Base-by-base conservation (phyloP, 2,329 filamentous ascomycete genomes). In the Trichoderma harzianum region DNA sequence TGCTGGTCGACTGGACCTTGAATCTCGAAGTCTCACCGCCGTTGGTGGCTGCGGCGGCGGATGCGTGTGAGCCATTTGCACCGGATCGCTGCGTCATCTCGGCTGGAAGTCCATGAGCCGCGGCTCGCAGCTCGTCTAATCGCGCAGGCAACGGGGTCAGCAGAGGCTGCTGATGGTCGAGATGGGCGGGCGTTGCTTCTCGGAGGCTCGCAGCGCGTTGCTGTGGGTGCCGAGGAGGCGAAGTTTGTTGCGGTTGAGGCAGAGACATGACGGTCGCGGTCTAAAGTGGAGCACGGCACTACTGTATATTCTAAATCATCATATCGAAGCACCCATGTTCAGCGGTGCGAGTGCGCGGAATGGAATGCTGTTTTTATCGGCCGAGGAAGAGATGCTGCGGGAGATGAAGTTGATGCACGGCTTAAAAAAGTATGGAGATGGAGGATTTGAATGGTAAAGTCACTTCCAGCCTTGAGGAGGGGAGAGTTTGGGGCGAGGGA, bases 31-130 rank as follows among this genome's bases (percentile, higher is more conserved):
- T 75, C 61, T 79, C 76, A 69, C 79, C 78, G 72, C 78, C 78
- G 72, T 79, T 80, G 61, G 74, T 73, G 34, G 77, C 75, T 64
- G 74, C 78, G 72, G 78, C 78, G 68, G 74, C 75, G 32, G 76
- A 76, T 72, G 79, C 73, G 72, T 76, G 75, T 70, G 77, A 78
- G 66, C 76, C 79, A 74, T 80, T 80, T 67, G 77, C 72, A 66
- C 80, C 80, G 55, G 78, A 76, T 77, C 77, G 77, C 71, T 77
- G 75, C 73, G 79, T 78, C 80, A 81, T 82, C 70, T 74, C 74
- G 67, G 76, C 73, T 24, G 71, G 68, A 74, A 60, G 72, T 73
- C 78, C 75, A 75, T 74, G 76, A 66, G 72, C 63, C 73, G 73
- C 71, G 70, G 73, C 70, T 70, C 66, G 72, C 34, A 69, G 70